These are phyloP conservation scores for Rhodotorula sphaerocarpa DNA, from an alignment of 768 basidiomycete species.

Conservation along the genomic window DNA sequence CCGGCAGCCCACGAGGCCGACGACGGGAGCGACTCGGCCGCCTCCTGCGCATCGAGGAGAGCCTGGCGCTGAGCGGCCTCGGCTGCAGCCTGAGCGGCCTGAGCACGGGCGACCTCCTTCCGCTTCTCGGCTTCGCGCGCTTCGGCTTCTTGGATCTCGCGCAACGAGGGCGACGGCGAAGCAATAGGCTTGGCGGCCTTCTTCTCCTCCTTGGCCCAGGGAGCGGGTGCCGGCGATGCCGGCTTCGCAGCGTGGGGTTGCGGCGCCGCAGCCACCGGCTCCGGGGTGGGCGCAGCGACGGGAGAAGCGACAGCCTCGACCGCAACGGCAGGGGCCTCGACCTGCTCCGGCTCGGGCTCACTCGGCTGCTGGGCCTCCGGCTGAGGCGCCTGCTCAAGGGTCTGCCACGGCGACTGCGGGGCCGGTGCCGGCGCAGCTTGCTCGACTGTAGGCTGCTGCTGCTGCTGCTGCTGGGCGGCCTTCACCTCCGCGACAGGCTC, in stretches of 20 bases:
- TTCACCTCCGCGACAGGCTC: neutral
- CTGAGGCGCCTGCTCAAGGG: neutral
- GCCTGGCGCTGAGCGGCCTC: constrained; percentile 37
- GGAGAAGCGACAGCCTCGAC: neutral
- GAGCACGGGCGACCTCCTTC: constrained; percentile 65
- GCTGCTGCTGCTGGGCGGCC: no score
- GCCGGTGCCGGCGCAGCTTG: neutral
- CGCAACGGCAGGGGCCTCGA: neutral
- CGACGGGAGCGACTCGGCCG: constrained; percentile 44
- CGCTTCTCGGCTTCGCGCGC: constrained; percentile 65
- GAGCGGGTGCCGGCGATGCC: constrained; percentile 55
- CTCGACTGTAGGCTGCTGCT: neutral
- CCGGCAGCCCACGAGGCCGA: constrained; percentile 69
- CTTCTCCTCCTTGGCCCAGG: constrained; percentile 24
- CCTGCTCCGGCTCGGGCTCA: constrained; percentile 9
- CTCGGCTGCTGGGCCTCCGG: neutral
- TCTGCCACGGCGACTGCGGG: constrained; percentile 1
- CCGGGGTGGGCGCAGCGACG: neutral
- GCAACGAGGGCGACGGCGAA: constrained; percentile 54
- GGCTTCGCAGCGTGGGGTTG: neutral
- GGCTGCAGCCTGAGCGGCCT: constrained; percentile 45
- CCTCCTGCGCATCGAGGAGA: constrained; percentile 38
- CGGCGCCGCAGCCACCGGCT: neutral
- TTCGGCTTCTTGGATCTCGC: constrained; percentile 94
- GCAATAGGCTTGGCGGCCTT: constrained; percentile 9